Percentiles rank a stretch among this genome's conserved stretches.
These are phyloP conservation scores for Penicillium malachiteum DNA, from an alignment of 495 filamentous ascomycete species.

Conservation along the genomic window DNA sequence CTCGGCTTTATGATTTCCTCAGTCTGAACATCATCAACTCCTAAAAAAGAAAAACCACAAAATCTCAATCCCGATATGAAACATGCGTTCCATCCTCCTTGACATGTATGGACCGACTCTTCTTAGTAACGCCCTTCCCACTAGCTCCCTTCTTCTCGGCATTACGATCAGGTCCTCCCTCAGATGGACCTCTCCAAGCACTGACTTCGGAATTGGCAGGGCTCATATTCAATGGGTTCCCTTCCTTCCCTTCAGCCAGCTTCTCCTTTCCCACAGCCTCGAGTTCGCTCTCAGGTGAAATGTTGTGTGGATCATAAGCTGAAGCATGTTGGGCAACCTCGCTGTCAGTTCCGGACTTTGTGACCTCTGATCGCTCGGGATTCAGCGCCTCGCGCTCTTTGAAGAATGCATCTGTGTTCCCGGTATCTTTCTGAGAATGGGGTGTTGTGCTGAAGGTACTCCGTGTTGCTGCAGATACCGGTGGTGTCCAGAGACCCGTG, in stretches of 20 bases:
- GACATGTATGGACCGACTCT: conserved; percentile 38
- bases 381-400: conserved; percentile 56
- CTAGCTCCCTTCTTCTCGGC: conserved; percentile 42
- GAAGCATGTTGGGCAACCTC: conserved; percentile 47
- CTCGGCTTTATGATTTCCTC: too few relatives aligned
- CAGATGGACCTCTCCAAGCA: conserved; percentile 39
- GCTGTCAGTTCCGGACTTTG: conserved; percentile 58
- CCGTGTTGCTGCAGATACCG: neutral
- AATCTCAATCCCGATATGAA: conserved; percentile 16
- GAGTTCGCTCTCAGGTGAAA: conserved; percentile 55
- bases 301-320: conserved; percentile 60
- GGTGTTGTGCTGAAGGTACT: conserved; percentile 17
- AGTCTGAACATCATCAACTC: neutral
- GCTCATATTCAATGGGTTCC: conserved; percentile 57
- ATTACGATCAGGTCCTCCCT: conserved; percentile 49
- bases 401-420: conserved; percentile 29
- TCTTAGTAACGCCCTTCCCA: conserved; percentile 46
- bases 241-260: conserved; percentile 22
- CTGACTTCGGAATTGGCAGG: conserved; percentile 61
- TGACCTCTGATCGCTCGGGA: conserved; percentile 55
- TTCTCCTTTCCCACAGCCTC: conserved; percentile 37
- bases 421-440: conserved; percentile 15
- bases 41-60: neutral
- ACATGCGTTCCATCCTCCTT: conserved; percentile 34
- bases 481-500: neutral